Evolutionary conservation across 371 early-diverging fungal genomes (phyloP), one percentile per base, ranked within the genome.

Genomic region (Mortierella sp.): DNA sequence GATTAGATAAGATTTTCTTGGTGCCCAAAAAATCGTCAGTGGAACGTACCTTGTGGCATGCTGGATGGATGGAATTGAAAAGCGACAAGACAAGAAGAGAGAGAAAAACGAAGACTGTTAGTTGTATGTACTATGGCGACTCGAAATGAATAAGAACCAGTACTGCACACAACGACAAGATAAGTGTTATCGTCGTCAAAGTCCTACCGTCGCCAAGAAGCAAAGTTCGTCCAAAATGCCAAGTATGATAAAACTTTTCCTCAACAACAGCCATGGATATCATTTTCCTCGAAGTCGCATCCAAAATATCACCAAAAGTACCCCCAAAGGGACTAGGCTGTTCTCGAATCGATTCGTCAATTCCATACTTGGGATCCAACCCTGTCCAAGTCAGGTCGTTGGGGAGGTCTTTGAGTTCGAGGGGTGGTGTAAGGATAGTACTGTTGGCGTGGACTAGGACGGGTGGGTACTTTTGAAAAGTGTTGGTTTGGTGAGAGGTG

Each of bases 231-330:
- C 81, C 84, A 76, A 73, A 76, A 31, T 84, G 79, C 84, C 84
- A 84, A 3, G 74, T 78, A 57, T 78, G 81, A 38, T 78, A 84
- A 74, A 76, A 80, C 68, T 81, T 84, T 45, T 84, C 84, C 28
- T 84, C 84, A 0, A 76, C 74, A 9, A 81, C 77, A 34, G 74
- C 74, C 52, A 70, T 78, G 0, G 81, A 52, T 3, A 81, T 76
- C 81, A 79, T 84, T n/a, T 76, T 80, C 38, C 48, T 68, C 1
- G 84, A 58, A 0, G 81, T 84, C 26, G 47, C 38, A n/a, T 84
- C 84, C 2, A 84, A 60, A 9, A 84, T 34, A 48, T 81, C 81
- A 24, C 84, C 84, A 13, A 84, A 54, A 4, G 75, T 75, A 26
- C 84, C 81, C 21, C 84, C 84, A 65, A 63, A 81, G 3, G 84